phyloP scores from a whole-genome alignment of 2,329 filamentous ascomycete species.

The Fusarium oxysporum region DNA sequence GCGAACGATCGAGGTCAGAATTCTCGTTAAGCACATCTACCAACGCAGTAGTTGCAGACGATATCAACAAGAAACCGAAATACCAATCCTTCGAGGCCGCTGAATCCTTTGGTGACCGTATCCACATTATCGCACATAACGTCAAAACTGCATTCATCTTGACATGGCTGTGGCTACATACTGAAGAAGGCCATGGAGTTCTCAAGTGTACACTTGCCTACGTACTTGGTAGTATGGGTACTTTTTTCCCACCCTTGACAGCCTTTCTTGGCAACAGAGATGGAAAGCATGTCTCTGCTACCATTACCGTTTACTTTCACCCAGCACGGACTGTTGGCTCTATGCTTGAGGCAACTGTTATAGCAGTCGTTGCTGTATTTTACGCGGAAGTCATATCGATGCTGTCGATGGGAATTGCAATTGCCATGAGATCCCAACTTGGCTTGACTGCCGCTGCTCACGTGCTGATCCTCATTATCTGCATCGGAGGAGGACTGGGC shows the following conservation, averaged over 20 bases:
- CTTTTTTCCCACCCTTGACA: slow-evolving; percentile 81
- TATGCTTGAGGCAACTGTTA: slow-evolving; percentile 86
- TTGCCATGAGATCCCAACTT: slow-evolving; percentile 77
- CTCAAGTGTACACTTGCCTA: slow-evolving; percentile 94
- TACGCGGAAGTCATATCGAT: slow-evolving; percentile 78
- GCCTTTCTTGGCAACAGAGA: slow-evolving; percentile 83
- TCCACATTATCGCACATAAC: slow-evolving; percentile 52
- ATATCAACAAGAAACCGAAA: slow-evolving; percentile 19
- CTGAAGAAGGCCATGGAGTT: slow-evolving; percentile 81
- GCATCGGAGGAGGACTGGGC: slow-evolving; percentile 86
- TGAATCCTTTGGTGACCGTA: slow-evolving; percentile 52
- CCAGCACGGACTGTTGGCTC: slow-evolving; percentile 87
- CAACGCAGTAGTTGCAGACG: slow-evolving; percentile 35
- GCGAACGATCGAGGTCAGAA: slow-evolving; percentile 82
- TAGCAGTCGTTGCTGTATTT: slow-evolving; percentile 80
- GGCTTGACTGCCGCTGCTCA: slow-evolving; percentile 79
- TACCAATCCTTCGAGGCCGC: slow-evolving; percentile 38
- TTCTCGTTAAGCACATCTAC: slow-evolving; percentile 77
- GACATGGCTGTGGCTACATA: slow-evolving; percentile 68
- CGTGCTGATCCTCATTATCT: slow-evolving; percentile 81
- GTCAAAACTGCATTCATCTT: slow-evolving; percentile 57
- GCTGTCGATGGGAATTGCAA: slow-evolving; percentile 88
- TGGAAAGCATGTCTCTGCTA: slow-evolving; percentile 93
- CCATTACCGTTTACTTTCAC: slow-evolving; percentile 95
- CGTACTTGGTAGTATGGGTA: slow-evolving; percentile 85